These are phyloP conservation scores for Boeremia exigua DNA, from an alignment of 2,329 filamentous ascomycete species.

Conservation along the genomic window DNA sequence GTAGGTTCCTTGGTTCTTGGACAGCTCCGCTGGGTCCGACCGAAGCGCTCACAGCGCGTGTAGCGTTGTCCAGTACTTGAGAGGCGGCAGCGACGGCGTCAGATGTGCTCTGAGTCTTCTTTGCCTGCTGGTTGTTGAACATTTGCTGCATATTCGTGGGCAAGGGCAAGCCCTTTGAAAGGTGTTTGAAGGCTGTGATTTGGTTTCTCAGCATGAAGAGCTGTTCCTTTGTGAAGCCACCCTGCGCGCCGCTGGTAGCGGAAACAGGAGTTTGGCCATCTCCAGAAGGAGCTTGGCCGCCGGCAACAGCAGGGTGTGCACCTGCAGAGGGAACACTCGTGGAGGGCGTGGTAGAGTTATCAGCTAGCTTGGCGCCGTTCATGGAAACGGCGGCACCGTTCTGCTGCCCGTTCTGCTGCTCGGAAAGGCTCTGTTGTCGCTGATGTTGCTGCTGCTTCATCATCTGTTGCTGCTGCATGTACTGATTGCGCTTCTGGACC, in stretches of 20 bases:
- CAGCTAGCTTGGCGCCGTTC: constrained; percentile 56
- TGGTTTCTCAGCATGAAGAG: constrained; percentile 80
- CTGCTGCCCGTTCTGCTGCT: constrained; percentile 56
- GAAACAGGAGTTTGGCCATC: constrained; percentile 49
- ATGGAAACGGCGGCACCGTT: constrained; percentile 50
- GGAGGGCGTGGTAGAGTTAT: constrained; percentile 31
- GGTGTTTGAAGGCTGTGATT: constrained; percentile 87
- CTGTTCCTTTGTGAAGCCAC: constrained; percentile 66
- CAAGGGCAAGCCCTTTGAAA: constrained; percentile 86
- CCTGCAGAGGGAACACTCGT: constrained; percentile 32
- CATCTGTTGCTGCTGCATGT: constrained; percentile 39
- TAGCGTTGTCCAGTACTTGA: constrained; percentile 61
- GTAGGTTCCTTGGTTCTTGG: constrained; percentile 34
- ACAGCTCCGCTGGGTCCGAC: constrained; percentile 50
- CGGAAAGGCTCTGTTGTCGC: constrained; percentile 61
- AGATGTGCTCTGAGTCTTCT: constrained; percentile 52
- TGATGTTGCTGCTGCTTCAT: constrained; percentile 59
- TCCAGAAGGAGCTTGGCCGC: constrained; percentile 39
- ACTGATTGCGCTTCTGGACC: constrained; percentile 69
- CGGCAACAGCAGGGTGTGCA: constrained; percentile 33
- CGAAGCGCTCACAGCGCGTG: constrained; percentile 50
- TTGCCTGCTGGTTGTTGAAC: constrained; percentile 76
- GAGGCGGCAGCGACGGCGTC: constrained; percentile 52
- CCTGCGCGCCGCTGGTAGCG: constrained; percentile 27
- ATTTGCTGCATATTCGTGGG: constrained; percentile 80